Base-by-base conservation (phyloP, 495 filamentous ascomycete genomes). In the Aspergillus carlsbadensis region DNA sequence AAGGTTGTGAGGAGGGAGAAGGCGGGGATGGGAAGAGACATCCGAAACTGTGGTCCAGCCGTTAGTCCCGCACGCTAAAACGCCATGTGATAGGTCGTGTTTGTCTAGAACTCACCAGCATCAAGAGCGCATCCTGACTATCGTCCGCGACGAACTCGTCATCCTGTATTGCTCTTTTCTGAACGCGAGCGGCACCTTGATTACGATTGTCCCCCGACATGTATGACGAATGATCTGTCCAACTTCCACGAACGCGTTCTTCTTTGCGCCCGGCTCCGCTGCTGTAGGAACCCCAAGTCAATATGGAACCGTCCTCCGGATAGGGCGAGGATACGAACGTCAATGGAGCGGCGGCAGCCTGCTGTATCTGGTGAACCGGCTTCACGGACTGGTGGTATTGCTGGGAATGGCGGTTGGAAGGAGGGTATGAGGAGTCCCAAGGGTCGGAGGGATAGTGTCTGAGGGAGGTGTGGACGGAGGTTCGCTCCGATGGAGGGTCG, bases 1-100 rank as follows among this genome's bases (percentile, higher is more conserved):
- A 79, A 36, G 15, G 69, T 64, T 15, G 74, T 67, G 35, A 61
- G 47, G 11, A 77, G 50, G 40, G 75, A 72, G 63, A 78, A 73
- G n/a, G 80, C 40, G 8, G 78, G 78, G 17, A 79, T 66, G 3
- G 76, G 70, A 18, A 74, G 41, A 41, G 78, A 80, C 33, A 81
- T 70, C 51, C 78, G 77, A 59, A 79, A 71, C 79, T 82, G 56
- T 11, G 36, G 54, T 33, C 33, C 41, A 37, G 44, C 55, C 50
- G 58, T 66, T 57, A 66, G 60, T 52, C 21, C 52, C 46, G 41
- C 42, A 55, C 18, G 36, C 20, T 36, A 36, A 37, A 21, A 3
- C 21, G 31, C 17, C 17, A 22, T 0, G 35, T 26, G 24, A 24
- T 15, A 20, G 18, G 40, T 29, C 26, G 35, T 20, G 22, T 15